phyloP scores from a whole-genome alignment of 352 stramenopile species.

The Globisporangium acanthophoron region DNA sequence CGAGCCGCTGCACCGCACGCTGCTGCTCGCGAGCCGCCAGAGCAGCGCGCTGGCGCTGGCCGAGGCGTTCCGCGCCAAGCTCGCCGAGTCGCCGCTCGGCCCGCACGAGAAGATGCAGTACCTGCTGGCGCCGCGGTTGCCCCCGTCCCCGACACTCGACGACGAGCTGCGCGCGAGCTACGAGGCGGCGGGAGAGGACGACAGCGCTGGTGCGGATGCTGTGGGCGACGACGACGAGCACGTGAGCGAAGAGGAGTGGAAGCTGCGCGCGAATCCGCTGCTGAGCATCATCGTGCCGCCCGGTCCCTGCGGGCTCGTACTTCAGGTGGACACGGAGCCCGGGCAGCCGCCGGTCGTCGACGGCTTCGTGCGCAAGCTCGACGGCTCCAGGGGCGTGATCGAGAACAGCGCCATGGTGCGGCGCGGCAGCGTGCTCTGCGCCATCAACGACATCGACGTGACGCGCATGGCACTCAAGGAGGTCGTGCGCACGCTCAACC shows the following conservation, averaged over 20 bases:
- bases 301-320: slow-evolving; percentile 61
- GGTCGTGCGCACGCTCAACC: slow-evolving; percentile 63
- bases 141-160: slow-evolving; percentile 4
- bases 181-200: slow-evolving; percentile 7
- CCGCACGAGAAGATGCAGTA: slow-evolving; percentile 65
- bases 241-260: slow-evolving; percentile 64
- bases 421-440: slow-evolving; percentile 60
- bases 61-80: slow-evolving; percentile 62
- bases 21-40: slow-evolving; percentile 17
- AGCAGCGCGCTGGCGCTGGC: slow-evolving; percentile 48
- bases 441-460: slow-evolving; percentile 81
- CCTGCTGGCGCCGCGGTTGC: slow-evolving; percentile 21
- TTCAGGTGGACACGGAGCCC: slow-evolving; percentile 38
- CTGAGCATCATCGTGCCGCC: slow-evolving; percentile 71
- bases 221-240: slow-evolving; percentile 29
- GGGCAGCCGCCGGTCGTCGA: slow-evolving; percentile 47
- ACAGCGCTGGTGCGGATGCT: slow-evolving; percentile 8
- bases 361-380: slow-evolving; percentile 64
- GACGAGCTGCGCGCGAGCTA: slow-evolving; percentile 8
- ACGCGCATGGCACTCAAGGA: slow-evolving; percentile 56
- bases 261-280: slow-evolving; percentile 51
- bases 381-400: slow-evolving; percentile 66
- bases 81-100: slow-evolving; percentile 65
- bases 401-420: slow-evolving; percentile 66
- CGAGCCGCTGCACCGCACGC: slow-evolving; percentile 10